Conservation (phyloP, 2,329 filamentous ascomycete species). For the Pochonia chlamydosporia region DNA sequence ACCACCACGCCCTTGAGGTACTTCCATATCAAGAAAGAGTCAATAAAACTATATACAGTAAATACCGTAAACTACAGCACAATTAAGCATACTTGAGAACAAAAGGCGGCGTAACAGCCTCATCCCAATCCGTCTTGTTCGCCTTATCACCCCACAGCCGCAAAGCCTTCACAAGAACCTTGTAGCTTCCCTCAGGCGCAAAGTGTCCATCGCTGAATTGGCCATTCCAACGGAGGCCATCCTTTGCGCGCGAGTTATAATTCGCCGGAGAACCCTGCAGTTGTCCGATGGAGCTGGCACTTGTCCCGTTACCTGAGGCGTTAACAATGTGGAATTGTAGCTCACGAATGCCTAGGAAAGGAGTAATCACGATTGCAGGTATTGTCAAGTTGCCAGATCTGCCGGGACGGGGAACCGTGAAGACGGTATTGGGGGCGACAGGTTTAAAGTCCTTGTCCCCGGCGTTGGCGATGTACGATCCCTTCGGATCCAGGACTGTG, state of each 20-base stretch:
- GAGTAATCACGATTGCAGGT: conserved; percentile 22
- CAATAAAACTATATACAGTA: no score
- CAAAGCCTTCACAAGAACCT: conserved; percentile 10
- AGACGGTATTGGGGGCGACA: conserved; percentile 17
- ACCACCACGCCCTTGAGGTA: no score
- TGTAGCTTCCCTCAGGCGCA: conserved; percentile 35
- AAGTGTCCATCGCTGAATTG: conserved; percentile 32
- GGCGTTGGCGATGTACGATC: conserved; percentile 25
- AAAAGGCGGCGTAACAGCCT: conserved; percentile 2
- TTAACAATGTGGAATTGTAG: conserved; percentile 4
- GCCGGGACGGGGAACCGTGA: conserved; percentile 2
- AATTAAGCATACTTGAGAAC: conserved; percentile 1
- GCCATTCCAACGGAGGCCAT: conserved; percentile 32
- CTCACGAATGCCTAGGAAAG: conserved; percentile 12
- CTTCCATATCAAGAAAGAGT: no score
- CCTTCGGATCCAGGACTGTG: conserved; percentile 25
- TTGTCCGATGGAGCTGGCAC: conserved; percentile 28
- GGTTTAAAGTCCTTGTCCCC: conserved; percentile 12
- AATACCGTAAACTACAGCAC: no score
- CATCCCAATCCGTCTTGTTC: conserved; percentile 13
- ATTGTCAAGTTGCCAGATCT: conserved; percentile 21
- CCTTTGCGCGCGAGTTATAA: conserved; percentile 12
- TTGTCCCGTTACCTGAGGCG: conserved; percentile 14
- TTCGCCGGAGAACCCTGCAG: conserved; percentile 28
- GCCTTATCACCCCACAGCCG: conserved; percentile 11